These are phyloP conservation scores for Emmonsia crescens DNA, from an alignment of 2,329 filamentous ascomycete genomes.

Conservation along the genomic window DNA sequence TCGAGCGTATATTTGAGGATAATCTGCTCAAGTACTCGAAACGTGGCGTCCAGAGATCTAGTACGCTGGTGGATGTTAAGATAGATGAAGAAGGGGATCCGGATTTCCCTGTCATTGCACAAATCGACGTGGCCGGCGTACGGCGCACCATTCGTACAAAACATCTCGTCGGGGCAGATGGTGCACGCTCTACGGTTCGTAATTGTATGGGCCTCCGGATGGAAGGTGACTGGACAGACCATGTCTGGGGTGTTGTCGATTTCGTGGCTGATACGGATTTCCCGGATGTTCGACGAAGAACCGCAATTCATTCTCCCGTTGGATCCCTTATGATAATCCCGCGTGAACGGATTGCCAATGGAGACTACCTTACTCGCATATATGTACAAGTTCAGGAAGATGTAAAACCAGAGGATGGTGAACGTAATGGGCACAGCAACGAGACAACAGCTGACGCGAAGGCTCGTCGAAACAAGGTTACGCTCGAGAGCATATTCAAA, in stretches of 20 bases:
- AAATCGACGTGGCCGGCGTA: constrained; percentile 21
- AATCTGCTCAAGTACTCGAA: constrained; percentile 54
- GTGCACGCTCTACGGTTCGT: constrained; percentile 57
- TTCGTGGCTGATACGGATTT: constrained; percentile 62
- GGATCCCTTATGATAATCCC: constrained; percentile 79
- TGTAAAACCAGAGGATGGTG: constrained; percentile 23
- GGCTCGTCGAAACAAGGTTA: constrained; percentile 35
- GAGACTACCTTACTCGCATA: constrained; percentile 59
- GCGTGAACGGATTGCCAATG: constrained; percentile 48
- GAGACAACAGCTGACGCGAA: constrained; percentile 41
- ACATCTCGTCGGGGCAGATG: constrained; percentile 62
- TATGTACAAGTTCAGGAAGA: constrained; percentile 38
- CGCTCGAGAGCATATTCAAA: constrained; percentile 51
- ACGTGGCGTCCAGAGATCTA: constrained; percentile 50
- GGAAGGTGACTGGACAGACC: constrained; percentile 57
- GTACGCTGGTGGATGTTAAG: constrained; percentile 52
- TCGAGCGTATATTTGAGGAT: constrained; percentile 47
- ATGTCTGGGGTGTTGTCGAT: constrained; percentile 70
- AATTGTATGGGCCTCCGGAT: constrained; percentile 42
- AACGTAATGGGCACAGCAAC: constrained; percentile 52
- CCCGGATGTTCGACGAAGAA: constrained; percentile 70
- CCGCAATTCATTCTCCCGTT: constrained; percentile 61
- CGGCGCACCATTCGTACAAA: constrained; percentile 47
- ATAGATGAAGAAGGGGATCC: constrained; percentile 42
- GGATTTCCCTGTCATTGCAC: constrained; percentile 28